Conservation (phyloP, 257 asterid genomes). For the Fraxinus americana region DNA sequence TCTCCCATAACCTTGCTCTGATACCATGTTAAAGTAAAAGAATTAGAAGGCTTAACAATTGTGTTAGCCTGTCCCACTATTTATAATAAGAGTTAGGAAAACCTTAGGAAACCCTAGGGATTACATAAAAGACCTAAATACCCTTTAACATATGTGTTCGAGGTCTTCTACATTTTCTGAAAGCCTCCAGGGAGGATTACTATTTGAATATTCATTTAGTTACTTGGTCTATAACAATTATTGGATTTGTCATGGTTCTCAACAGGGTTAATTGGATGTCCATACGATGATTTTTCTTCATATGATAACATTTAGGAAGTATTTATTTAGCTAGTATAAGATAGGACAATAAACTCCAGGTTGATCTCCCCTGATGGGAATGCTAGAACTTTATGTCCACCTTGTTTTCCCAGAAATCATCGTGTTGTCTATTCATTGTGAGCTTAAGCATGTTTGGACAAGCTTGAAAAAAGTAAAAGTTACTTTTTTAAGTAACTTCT, state of each 20-base stretch:
- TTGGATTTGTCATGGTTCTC: slow-evolving; percentile 4
- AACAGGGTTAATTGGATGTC: neutral
- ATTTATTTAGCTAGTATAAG: too few relatives aligned
- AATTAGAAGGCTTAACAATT: too few relatives aligned
- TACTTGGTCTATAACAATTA: neutral
- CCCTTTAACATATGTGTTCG: neutral
- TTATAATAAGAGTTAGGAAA: too few relatives aligned
- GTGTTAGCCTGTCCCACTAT: too few relatives aligned
- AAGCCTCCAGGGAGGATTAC: neutral
- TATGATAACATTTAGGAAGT: neutral
- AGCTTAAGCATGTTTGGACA: neutral
- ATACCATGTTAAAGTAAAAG: too few relatives aligned
- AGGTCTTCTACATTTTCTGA: neutral
- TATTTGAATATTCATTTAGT: neutral
- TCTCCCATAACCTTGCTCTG: too few relatives aligned
- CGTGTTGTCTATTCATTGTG: neutral
- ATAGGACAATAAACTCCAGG: neutral
- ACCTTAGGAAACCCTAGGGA: too few relatives aligned
- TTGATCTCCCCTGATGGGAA: neutral
- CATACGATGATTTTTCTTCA: neutral
- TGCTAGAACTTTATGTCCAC: neutral
- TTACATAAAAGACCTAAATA: too few relatives aligned
- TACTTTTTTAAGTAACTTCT: neutral
- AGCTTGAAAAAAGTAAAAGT: neutral
- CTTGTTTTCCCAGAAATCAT: neutral